phyloP scores from a whole-genome alignment of 2,329 filamentous ascomycete genomes.

The Apiospora rasikravindrae region DNA sequence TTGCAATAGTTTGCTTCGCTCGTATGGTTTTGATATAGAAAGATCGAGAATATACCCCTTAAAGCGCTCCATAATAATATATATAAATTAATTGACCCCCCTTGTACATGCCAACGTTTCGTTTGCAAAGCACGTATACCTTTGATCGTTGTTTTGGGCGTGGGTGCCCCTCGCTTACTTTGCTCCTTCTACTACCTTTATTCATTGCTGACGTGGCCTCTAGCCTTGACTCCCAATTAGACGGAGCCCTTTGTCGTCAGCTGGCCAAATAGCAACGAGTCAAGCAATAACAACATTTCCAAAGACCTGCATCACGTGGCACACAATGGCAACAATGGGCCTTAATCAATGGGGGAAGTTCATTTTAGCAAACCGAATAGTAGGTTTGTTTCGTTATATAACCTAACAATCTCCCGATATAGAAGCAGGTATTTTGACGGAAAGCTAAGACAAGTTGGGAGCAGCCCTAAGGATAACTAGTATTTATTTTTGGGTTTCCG shows the following conservation, averaged over 20 bases:
- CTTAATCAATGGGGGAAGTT: background rate
- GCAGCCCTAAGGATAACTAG: background rate
- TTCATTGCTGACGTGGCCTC: background rate
- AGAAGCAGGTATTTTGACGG: too few relatives aligned
- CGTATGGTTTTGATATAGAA: background rate
- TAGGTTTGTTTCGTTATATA: background rate
- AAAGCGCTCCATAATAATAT: background rate
- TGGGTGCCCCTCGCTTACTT: background rate
- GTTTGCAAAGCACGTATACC: too few relatives aligned
- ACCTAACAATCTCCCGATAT: background rate
- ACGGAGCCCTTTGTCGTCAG: background rate
- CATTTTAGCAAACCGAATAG: background rate
- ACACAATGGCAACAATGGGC: background rate
- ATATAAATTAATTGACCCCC: background rate
- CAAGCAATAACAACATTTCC: background rate
- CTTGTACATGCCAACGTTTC: background rate
- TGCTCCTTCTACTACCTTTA: background rate
- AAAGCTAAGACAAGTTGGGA: background rate
- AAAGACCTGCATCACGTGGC: background rate
- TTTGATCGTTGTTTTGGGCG: too few relatives aligned
- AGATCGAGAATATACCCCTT: conserved; percentile 15
- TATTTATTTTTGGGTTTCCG: background rate
- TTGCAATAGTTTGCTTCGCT: background rate
- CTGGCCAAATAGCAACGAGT: background rate
- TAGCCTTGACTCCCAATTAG: background rate